Conservation (phyloP, 306 rosid species). For the Lotus japonicus region DNA sequence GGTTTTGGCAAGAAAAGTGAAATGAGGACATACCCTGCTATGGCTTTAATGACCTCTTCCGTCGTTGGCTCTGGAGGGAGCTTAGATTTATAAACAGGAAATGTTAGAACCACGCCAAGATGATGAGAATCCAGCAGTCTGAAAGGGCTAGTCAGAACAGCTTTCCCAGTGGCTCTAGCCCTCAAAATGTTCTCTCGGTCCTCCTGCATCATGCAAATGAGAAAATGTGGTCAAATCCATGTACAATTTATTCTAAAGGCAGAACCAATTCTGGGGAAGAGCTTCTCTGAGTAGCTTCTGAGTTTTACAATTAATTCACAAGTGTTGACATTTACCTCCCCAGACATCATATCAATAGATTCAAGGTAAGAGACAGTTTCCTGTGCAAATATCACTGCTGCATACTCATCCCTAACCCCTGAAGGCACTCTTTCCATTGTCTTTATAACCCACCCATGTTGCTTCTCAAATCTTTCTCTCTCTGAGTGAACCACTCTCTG, state of each 20-base stretch:
- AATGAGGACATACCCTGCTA: slow-evolving; percentile 71
- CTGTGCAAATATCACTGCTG: slow-evolving; percentile 88
- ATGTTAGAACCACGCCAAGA: slow-evolving; percentile 97
- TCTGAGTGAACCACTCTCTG: slow-evolving; percentile 71
- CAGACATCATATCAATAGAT: slow-evolving; percentile 98
- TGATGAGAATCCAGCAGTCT: slow-evolving; percentile 87
- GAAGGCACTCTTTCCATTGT: slow-evolving; percentile 86
- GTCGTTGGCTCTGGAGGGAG: slow-evolving; percentile 61
- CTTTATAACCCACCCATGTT: slow-evolving; percentile 88
- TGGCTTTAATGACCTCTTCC: slow-evolving; percentile 64
- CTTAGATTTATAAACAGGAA: slow-evolving; percentile 93
- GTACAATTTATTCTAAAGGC: no score
- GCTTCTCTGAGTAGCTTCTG: no score
- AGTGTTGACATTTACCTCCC: slow-evolving; percentile 58
- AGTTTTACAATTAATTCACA: neutral
- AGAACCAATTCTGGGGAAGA: no score
- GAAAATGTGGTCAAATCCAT: neutral
- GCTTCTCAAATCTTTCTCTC: slow-evolving; percentile 71
- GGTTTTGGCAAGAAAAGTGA: neutral
- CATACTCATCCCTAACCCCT: slow-evolving; percentile 83
- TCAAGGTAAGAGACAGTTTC: slow-evolving; percentile 86
- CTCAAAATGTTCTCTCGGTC: slow-evolving; percentile 92
- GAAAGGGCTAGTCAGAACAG: slow-evolving; percentile 95
- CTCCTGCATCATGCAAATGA: slow-evolving; percentile 51
- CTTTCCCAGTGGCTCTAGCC: slow-evolving; percentile 97